Percentiles rank a stretch among this genome's conserved stretches.
Conservation (phyloP, 1,284 basidiomycete species). For the Phellopilus nigrolimitatus region DNA sequence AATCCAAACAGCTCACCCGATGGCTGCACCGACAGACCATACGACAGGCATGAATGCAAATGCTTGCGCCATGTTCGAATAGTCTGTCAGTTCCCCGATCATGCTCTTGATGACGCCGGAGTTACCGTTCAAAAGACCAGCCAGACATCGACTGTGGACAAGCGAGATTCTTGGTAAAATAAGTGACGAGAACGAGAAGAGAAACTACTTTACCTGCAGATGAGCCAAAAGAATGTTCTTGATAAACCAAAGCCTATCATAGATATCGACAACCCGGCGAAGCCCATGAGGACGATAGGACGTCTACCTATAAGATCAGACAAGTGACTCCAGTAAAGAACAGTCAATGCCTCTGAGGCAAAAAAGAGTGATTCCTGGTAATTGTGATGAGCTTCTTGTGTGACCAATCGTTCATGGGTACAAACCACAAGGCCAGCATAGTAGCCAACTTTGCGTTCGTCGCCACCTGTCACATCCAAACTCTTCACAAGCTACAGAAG, state of each 20-base stretch:
- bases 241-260: slow-evolving; percentile 55
- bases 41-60: slow-evolving; percentile 39
- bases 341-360: slow-evolving; percentile 50
- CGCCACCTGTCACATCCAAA: slow-evolving; percentile 51
- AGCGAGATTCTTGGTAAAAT: background rate
- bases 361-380: slow-evolving; percentile 57
- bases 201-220: slow-evolving; percentile 32
- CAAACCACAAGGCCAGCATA: slow-evolving; percentile 43
- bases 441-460: slow-evolving; percentile 56
- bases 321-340: slow-evolving; percentile 55
- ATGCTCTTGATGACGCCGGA: slow-evolving; percentile 50
- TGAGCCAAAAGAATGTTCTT: slow-evolving; percentile 34
- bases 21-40: slow-evolving; percentile 34
- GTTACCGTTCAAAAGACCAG: slow-evolving; percentile 51
- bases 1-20: slow-evolving; percentile 34
- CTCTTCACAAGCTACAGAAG: slow-evolving; percentile 47
- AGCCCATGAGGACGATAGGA: slow-evolving; percentile 51
- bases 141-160: slow-evolving; percentile 40
- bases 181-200: background rate
- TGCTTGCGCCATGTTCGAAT: slow-evolving; percentile 42
- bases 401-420: background rate
- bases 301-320: slow-evolving; percentile 60
- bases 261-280: slow-evolving; percentile 47
- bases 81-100: slow-evolving; percentile 43
- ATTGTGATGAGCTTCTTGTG: background rate